phyloP scores from a whole-genome alignment of 495 filamentous ascomycete genomes.

The Penicillium turbatum region DNA sequence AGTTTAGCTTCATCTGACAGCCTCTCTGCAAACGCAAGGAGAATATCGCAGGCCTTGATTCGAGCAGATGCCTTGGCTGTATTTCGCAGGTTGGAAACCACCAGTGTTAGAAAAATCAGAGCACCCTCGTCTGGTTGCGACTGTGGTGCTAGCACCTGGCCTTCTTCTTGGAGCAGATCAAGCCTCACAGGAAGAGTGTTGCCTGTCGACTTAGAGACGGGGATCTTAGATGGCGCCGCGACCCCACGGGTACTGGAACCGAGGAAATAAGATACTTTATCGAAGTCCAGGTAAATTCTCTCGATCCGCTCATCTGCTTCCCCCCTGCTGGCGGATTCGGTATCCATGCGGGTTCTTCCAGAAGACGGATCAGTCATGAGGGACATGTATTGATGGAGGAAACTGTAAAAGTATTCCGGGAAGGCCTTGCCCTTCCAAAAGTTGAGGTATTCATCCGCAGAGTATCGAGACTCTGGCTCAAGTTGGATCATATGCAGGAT shows the following conservation, averaged over 20 bases:
- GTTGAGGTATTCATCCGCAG: constrained; percentile 90
- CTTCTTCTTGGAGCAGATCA: constrained; percentile 81
- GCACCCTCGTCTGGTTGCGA: constrained; percentile 72
- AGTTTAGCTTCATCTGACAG: constrained; percentile 95
- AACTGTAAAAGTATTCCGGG: constrained; percentile 93
- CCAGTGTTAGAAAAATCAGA: constrained; percentile 82
- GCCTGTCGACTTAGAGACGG: constrained; percentile 28
- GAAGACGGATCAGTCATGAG: constrained; percentile 91
- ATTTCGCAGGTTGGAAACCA: constrained; percentile 83
- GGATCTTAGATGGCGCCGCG: constrained; percentile 21
- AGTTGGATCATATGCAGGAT: constrained; percentile 93
- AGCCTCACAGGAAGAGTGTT: constrained; percentile 70
- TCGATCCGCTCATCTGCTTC: constrained; percentile 93
- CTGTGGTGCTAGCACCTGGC: constrained; percentile 43
- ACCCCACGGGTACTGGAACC: constrained; percentile 38
- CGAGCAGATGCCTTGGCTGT: constrained; percentile 83
- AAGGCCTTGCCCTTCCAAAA: constrained; percentile 91
- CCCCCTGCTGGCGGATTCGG: constrained; percentile 61
- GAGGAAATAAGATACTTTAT: constrained; percentile 93
- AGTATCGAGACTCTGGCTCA: constrained; percentile 85
- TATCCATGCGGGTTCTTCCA: constrained; percentile 60
- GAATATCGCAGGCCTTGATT: constrained; percentile 85
- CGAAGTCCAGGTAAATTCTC: constrained; percentile 87
- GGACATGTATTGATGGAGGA: constrained; percentile 95
- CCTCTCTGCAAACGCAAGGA: constrained; percentile 87